phyloP scores from a whole-genome alignment of 768 basidiomycete genomes.

The Kwoniella botswanensis region DNA sequence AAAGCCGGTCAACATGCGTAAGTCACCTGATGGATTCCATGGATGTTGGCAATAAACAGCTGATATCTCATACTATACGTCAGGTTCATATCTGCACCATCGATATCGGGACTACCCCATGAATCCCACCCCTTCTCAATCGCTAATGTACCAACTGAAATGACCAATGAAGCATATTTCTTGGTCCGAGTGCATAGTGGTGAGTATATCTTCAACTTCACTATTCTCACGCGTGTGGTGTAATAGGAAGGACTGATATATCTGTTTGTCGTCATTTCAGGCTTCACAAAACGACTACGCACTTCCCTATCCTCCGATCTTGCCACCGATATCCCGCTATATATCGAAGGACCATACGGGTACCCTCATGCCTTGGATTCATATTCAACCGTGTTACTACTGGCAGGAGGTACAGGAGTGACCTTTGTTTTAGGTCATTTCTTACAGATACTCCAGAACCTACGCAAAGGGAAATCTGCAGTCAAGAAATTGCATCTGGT shows the following conservation, averaged over 20 bases:
- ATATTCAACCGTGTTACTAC: conserved; percentile 36
- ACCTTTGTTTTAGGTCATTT: conserved; percentile 38
- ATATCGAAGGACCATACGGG: conserved; percentile 48
- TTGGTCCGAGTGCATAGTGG: conserved; percentile 41
- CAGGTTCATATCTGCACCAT: conserved; percentile 55
- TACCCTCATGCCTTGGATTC: conserved; percentile 26
- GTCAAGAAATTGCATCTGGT: conserved; percentile 44
- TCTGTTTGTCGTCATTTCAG: conserved; percentile 14
- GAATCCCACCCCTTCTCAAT: conserved; percentile 56
- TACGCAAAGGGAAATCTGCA: conserved; percentile 20
- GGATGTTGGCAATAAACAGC: neutral
- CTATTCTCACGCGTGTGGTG: neutral
- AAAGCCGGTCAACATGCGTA: conserved; percentile 44
- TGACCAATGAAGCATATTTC: conserved; percentile 34
- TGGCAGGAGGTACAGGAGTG: conserved; percentile 47
- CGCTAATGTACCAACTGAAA: conserved; percentile 42
- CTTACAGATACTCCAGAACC: conserved; percentile 24
- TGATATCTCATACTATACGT: neutral
- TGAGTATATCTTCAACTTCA: conserved; percentile 13
- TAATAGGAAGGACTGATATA: too few relatives aligned
- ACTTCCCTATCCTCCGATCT: conserved; percentile 13
- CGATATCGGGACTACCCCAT: conserved; percentile 47
- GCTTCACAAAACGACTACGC: conserved; percentile 42
- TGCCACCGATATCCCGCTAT: conserved; percentile 24
- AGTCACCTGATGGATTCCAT: conserved; percentile 4